Conservation (phyloP, 1,284 basidiomycete species). For the Ustilago shanxiensis region DNA sequence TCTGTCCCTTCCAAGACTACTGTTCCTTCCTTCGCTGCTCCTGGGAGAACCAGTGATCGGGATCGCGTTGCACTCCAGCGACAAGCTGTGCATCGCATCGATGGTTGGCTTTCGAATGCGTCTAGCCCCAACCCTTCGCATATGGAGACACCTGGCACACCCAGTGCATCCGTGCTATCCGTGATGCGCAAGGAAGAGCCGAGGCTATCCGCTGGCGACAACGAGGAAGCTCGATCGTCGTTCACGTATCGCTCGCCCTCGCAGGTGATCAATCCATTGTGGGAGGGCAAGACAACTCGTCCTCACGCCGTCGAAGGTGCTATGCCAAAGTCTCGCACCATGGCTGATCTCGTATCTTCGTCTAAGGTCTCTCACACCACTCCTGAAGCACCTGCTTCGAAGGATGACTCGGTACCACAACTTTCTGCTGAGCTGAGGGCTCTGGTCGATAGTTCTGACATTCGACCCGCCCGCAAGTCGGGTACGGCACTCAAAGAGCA, state of each 20-base stretch:
- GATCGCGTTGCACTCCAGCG: constrained; percentile 47
- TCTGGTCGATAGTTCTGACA: constrained; percentile 47
- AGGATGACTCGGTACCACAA: constrained; percentile 43
- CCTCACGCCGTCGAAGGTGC: constrained; percentile 3
- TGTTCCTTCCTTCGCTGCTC: constrained; percentile 15
- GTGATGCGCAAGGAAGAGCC: constrained; percentile 33
- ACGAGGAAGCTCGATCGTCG: constrained; percentile 16
- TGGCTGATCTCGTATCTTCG: constrained; percentile 34
- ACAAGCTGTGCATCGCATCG: constrained; percentile 55
- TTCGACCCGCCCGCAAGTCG: constrained; percentile 43
- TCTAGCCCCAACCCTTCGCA: constrained; percentile 31
- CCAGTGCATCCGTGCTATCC: constrained; percentile 53
- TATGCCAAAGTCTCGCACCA: constrained; percentile 38
- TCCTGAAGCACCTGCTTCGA: neutral
- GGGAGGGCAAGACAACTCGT: constrained; percentile 22
- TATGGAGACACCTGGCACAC: constrained; percentile 54
- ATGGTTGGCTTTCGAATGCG: constrained; percentile 55
- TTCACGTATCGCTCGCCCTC: constrained; percentile 42
- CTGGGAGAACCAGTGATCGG: constrained; percentile 28
- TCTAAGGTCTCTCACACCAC: constrained; percentile 16
- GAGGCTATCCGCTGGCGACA: neutral
- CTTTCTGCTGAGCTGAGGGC: constrained; percentile 58
- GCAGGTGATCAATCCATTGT: constrained; percentile 43
- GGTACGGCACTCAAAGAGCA: constrained; percentile 57
- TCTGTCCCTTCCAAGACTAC: constrained; percentile 40